Base-by-base conservation (phyloP, 768 basidiomycete genomes). In the Psilocybe sp. region DNA sequence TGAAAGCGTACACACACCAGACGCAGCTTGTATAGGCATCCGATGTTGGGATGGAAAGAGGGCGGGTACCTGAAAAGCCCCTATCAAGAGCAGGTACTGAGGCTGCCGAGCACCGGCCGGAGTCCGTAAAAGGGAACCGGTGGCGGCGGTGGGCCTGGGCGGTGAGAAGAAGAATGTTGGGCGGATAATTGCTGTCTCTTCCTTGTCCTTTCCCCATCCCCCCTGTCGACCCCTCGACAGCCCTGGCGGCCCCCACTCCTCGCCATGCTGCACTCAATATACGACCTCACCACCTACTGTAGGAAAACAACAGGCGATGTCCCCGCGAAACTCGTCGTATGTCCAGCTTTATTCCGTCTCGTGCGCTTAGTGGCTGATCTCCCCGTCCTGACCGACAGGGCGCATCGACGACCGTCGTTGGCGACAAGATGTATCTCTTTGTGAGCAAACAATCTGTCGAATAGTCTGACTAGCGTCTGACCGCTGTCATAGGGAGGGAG, bases 331-430 rank as follows among this genome's bases (percentile, higher is more conserved):
- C 84, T 94, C 39, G 89, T 95, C 51, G 91, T 91, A 74, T 51
- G 89, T 77, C 40, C 8, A 34, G 18, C 31, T 28, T n/a, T 49
- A 35, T 41, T 32, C 23, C 36, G 38, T 31, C 16, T 5, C 34
- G 14, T 39, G 28, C 52, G 18, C 37, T 14, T 40, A 34, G 15
- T 34, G 32, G 11, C 16, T 38, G 32, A 43, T 39, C 19, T 56
- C 46, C 52, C 51, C 49, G 35, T 50, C 47, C 44, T 47, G 18
- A 3, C 53, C 51, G 51, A 40, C 52, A 91, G 88, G 93, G 93
- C 47, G 88, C 93, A 18, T 92, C 90, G 7, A 90, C 90, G n/a
- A 94, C 92, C 36, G 86, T 93, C 52, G 80, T 93, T 32, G 89
- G 88, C 42, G 86, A 87, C 40, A 87, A 87, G 67, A 81, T 94